Conservation (phyloP, 768 basidiomycete genomes). For the Tylopilus sp. region DNA sequence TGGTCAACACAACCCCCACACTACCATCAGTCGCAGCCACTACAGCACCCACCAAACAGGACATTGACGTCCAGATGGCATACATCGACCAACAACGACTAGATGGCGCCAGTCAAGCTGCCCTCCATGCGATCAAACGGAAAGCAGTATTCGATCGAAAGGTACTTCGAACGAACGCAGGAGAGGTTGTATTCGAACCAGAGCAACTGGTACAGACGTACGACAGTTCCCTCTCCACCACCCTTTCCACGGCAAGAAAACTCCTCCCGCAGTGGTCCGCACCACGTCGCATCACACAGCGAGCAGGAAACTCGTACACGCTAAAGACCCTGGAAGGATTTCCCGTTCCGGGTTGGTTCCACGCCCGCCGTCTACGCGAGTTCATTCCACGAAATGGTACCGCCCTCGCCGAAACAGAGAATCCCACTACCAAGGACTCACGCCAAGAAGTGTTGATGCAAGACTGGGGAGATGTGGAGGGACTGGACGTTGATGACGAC, state of each 20-base stretch:
- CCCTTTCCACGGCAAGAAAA: not conserved
- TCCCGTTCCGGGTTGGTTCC: not conserved
- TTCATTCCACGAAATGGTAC: no score
- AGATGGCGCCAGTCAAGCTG: not conserved
- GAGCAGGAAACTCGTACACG: not conserved
- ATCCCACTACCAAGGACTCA: no score
- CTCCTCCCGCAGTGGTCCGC: not conserved
- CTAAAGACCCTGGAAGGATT: not conserved
- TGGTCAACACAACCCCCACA: not conserved
- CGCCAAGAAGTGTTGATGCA: no score
- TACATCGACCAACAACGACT: not conserved
- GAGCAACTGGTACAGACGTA: conserved; percentile 21
- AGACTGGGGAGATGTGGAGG: no score
- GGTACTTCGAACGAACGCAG: not conserved
- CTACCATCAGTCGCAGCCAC: not conserved
- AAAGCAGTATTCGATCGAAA: conserved; percentile 29
- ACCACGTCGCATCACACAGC: not conserved
- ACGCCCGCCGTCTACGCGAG: not conserved
- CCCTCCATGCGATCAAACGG: conserved; percentile 12
- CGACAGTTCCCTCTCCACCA: not conserved
- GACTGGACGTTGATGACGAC: no score
- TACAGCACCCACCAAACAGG: no score
- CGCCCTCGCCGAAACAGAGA: no score
- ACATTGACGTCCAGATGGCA: not conserved
- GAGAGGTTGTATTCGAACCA: conserved; percentile 12